phyloP scores from a whole-genome alignment of 1,284 basidiomycete genomes.

The Hemileia vastatrix region DNA sequence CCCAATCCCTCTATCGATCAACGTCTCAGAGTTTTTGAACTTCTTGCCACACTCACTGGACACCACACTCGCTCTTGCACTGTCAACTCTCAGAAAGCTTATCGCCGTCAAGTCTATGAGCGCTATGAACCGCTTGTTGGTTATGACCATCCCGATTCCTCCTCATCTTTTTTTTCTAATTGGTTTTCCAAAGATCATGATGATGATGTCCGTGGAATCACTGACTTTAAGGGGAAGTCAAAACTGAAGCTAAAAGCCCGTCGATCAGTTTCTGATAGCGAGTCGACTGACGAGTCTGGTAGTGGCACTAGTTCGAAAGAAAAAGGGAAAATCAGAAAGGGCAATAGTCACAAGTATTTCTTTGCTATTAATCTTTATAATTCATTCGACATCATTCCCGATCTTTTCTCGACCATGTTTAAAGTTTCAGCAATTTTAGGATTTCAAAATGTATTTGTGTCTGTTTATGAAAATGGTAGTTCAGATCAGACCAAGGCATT shows the following conservation, averaged over 20 bases:
- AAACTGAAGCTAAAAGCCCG: slow-evolving; percentile 25
- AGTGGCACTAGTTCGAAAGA: slow-evolving; percentile 46
- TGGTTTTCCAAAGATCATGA: slow-evolving; percentile 34
- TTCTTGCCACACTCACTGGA: slow-evolving; percentile 71
- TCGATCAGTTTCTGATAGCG: slow-evolving; percentile 24
- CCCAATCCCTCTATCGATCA: slow-evolving; percentile 52
- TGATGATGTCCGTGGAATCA: slow-evolving; percentile 47
- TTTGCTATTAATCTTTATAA: slow-evolving; percentile 90
- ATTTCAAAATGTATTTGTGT: slow-evolving; percentile 90
- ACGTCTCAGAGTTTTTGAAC: slow-evolving; percentile 68
- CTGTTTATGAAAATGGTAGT: slow-evolving; percentile 95
- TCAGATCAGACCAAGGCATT: slow-evolving; percentile 92
- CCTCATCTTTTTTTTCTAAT: slow-evolving; percentile 53
- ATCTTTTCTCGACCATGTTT: slow-evolving; percentile 91
- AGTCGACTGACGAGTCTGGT: too few species aligned
- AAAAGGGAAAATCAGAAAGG: slow-evolving; percentile 39
- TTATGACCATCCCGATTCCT: slow-evolving; percentile 54
- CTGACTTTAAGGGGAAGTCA: slow-evolving; percentile 48
- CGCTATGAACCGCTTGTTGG: slow-evolving; percentile 73
- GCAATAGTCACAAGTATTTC: slow-evolving; percentile 76
- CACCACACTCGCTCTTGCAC: slow-evolving; percentile 84
- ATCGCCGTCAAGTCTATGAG: slow-evolving; percentile 69
- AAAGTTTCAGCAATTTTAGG: slow-evolving; percentile 76
- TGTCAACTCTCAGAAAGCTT: slow-evolving; percentile 66
- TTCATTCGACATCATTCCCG: slow-evolving; percentile 82